Evolutionary conservation across 2,329 filamentous ascomycete genomes (phyloP), one percentile per base, ranked within the genome.

Genomic region (Drechmeria coniospora): DNA sequence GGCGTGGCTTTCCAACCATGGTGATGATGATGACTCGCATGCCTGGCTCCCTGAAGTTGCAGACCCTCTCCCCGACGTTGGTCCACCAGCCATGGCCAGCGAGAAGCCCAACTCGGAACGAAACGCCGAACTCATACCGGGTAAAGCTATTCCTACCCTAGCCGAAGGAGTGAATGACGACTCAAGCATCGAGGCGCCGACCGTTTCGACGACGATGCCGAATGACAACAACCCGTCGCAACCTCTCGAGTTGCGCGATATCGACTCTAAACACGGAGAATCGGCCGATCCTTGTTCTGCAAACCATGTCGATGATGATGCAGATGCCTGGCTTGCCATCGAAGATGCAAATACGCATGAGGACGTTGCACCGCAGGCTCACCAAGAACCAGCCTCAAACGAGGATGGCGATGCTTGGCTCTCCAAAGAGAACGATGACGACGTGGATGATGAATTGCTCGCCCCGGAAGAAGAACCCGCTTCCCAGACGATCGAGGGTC

Each of bases 241-340:
- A 26, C 23, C 34, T 29, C n/a, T 21, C n/a, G 23, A 32, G 28
- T 37, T 38, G 26, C 34, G 32, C 30, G 31, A 33, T 8, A 19
- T 27, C 13, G 28, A 33, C 17, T 17, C 27, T 9, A 15, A 28
- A 11, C 26, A 30, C 16, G 30, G 26, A 24, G 30, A 34, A 3
- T 21, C 29, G 8, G 33, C 30, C 19, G 34, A 44, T 28, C 36
- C 37, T 15, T 40, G 35, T 32, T 32, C 33, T 25, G 36, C 37
- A 18, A 32, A 46, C 14, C 43, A 33, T 4, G 21, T 17, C 19
- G 31, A 37, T 18, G 38, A 34, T 14, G 34, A 32, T n/a, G 28
- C 30, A 18, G 35, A 36, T 18, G 39, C 39, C 17, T 44, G 42
- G 42, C 39, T 43, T 3, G 33, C 35, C 18, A 32, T 34, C n/a